Conservation (phyloP, 2,329 filamentous ascomycete species). For the Pestalotiopsis sp. region DNA sequence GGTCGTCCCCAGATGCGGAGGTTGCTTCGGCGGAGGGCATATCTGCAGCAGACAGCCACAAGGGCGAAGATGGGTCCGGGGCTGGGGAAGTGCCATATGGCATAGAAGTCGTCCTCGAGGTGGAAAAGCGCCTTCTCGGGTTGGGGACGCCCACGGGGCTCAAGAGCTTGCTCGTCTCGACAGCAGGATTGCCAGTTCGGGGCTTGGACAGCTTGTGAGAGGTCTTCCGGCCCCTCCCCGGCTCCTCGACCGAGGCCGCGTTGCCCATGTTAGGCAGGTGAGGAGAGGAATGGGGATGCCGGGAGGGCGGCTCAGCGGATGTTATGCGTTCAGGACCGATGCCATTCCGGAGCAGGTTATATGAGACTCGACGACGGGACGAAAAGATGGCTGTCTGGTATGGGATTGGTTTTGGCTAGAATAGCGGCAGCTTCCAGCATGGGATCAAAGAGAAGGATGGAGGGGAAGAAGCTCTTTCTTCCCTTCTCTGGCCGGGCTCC, state of each 20-base stretch:
- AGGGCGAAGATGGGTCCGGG: constrained; percentile 20
- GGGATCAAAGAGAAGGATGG: not conserved
- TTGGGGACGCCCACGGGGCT: constrained; percentile 36
- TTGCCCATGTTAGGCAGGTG: constrained; percentile 49
- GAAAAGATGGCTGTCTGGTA: not conserved
- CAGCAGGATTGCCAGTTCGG: constrained; percentile 39
- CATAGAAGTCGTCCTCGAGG: constrained; percentile 27
- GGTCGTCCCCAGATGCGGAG: constrained; percentile 12
- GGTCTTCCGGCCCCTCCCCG: constrained; percentile 33
- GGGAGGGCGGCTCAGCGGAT: constrained; percentile 12
- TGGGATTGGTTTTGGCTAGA: not conserved
- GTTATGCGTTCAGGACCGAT: not conserved
- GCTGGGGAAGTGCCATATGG: constrained; percentile 21
- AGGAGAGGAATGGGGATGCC: constrained; percentile 20
- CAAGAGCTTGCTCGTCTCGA: constrained; percentile 42
- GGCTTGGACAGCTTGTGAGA: constrained; percentile 56
- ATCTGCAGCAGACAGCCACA: not conserved
- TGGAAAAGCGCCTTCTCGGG: constrained; percentile 29
- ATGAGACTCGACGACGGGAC: not conserved
- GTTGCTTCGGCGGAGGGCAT: not conserved
- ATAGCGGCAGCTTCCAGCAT: not conserved
- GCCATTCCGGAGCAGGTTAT: not conserved
- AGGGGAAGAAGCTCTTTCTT: not conserved
- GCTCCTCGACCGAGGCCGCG: constrained; percentile 46
- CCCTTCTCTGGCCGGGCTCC: not conserved